Conservation (phyloP, 768 basidiomycete genomes). For the Tylopilus subfusipes region DNA sequence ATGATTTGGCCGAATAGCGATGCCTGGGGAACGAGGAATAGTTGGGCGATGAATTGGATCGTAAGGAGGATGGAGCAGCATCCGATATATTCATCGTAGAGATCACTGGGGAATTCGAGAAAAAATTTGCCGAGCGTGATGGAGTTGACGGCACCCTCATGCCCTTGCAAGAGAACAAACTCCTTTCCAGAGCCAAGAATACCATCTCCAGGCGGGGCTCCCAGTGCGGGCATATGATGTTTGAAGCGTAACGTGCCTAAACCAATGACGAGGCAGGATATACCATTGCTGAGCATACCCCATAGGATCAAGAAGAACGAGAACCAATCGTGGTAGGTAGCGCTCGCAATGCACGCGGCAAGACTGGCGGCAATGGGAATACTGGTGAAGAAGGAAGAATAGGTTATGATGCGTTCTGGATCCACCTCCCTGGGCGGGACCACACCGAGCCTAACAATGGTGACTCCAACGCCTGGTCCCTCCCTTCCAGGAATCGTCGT, state of each 20-base stretch:
- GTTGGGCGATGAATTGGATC: neutral
- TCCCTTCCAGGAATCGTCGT: neutral
- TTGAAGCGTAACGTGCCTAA: neutral
- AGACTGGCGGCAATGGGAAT: neutral
- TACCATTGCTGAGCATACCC: neutral
- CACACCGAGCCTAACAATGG: neutral
- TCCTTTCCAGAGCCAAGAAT: neutral
- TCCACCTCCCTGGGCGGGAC: neutral
- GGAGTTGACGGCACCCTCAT: neutral
- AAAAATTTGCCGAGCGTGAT: neutral
- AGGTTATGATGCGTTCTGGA: neutral
- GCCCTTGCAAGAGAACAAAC: neutral
- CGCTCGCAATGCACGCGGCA: neutral
- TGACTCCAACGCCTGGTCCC: neutral
- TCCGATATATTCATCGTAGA: neutral
- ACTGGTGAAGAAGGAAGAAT: neutral
- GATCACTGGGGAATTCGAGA: neutral
- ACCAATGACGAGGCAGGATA: neutral
- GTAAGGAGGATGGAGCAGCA: neutral
- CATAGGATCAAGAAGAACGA: neutral
- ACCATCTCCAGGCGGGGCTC: neutral
- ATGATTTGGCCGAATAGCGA: neutral
- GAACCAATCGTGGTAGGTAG: neutral
- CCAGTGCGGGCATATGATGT: neutral
- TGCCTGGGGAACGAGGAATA: neutral